Conservation (phyloP, 768 basidiomycete species). For the Tephrocybe rancida region DNA sequence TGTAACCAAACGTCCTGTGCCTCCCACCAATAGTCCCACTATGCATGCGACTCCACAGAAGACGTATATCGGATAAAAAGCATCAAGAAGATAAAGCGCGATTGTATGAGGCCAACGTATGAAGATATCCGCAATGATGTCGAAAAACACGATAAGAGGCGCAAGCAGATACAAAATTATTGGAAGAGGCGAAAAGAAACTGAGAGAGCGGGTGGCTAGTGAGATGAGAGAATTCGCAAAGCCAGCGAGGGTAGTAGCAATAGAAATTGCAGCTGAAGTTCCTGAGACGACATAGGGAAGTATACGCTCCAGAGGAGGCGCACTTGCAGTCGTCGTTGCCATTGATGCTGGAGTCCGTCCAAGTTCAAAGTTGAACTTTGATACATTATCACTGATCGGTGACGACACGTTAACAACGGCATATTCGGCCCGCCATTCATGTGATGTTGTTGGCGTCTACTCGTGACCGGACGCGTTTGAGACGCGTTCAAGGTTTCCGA, state of each 20-base stretch:
- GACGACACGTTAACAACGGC: no score
- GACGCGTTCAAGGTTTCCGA: no score
- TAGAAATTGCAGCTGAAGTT: slow-evolving; percentile 6
- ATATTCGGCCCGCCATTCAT: no score
- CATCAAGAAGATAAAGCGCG: slow-evolving; percentile 37
- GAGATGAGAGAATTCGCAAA: slow-evolving; percentile 8
- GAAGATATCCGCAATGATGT: slow-evolving; percentile 42
- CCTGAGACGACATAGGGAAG: slow-evolving; percentile 16
- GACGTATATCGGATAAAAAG: slow-evolving; percentile 57
- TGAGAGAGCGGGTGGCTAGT: slow-evolving; percentile 3
- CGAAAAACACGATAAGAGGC: slow-evolving; percentile 45
- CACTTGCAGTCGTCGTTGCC: neutral
- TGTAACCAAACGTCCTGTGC: slow-evolving; percentile 28
- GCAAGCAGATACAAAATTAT: slow-evolving; percentile 45
- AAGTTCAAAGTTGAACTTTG: neutral
- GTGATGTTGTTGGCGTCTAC: no score
- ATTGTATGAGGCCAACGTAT: slow-evolving; percentile 48
- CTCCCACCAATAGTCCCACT: slow-evolving; percentile 46
- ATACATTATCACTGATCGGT: no score
- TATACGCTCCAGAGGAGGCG: slow-evolving; percentile 16
- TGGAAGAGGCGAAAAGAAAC: slow-evolving; percentile 26
- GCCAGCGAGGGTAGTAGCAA: slow-evolving; percentile 3
- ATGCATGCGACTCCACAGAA: slow-evolving; percentile 60
- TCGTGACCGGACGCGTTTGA: no score
- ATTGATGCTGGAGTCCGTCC: neutral